These are phyloP conservation scores for Daldinia childiae DNA, from an alignment of 495 filamentous ascomycete species.

Conservation along the genomic window DNA sequence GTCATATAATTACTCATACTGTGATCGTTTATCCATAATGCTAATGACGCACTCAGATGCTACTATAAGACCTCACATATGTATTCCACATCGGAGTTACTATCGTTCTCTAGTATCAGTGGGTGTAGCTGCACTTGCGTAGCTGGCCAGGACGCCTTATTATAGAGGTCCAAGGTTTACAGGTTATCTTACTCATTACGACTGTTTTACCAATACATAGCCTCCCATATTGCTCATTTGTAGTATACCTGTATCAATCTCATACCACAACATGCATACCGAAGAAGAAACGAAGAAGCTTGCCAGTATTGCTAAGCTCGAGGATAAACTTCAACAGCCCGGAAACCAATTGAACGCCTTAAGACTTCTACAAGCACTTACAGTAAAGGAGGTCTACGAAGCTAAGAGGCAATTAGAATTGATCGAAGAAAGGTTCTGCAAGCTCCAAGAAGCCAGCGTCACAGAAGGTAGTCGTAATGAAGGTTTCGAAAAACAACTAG, in stretches of 20 bases:
- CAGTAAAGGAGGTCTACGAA: constrained; percentile 27
- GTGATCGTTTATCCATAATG: not conserved
- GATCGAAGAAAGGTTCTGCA: constrained; percentile 25
- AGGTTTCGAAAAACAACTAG: constrained; percentile 29
- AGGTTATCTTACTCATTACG: not conserved
- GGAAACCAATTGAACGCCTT: constrained; percentile 31
- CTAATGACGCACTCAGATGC: not conserved
- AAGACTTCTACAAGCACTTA: constrained; percentile 30
- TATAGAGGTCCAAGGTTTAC: not conserved
- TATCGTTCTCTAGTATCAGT: not conserved
- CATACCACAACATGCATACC: constrained; percentile 18
- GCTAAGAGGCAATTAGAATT: constrained; percentile 20
- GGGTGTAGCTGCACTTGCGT: not conserved
- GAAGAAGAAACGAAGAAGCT: constrained; percentile 27
- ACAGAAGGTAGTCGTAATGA: constrained; percentile 13
- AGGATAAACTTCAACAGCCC: constrained; percentile 27
- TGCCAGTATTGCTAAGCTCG: constrained; percentile 9
- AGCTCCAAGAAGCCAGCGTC: constrained; percentile 27
- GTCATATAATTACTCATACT: too few relatives aligned
- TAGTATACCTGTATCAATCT: not conserved
- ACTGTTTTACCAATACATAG: not conserved
- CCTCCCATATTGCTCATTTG: not conserved
- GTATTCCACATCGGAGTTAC: not conserved
- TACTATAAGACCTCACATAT: not conserved
- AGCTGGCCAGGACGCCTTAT: not conserved